These are phyloP conservation scores for Suhomyces faveliae DNA, from an alignment of 805 yeast genomes.

Conservation along the genomic window DNA sequence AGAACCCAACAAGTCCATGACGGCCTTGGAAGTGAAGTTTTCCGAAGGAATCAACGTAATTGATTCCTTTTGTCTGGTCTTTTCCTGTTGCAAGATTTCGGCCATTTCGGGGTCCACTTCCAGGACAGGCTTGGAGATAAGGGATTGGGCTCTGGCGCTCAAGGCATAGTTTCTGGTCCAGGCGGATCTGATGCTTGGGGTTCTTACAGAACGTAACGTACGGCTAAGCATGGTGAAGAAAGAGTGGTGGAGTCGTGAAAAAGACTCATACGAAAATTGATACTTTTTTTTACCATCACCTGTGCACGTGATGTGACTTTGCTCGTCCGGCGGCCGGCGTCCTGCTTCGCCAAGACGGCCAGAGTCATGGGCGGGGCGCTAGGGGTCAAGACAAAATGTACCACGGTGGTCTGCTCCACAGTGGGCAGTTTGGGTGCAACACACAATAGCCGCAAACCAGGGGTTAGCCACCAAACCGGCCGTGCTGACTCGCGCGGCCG, in stretches of 20 bases:
- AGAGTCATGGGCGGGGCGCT: too few relatives aligned
- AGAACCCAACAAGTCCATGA: constrained; percentile 93
- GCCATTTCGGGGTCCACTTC: constrained; percentile 82
- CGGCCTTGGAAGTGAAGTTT: constrained; percentile 94
- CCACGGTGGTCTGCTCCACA: constrained; percentile 3
- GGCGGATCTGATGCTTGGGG: constrained; percentile 15
- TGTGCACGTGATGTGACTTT: background rate
- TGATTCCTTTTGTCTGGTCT: constrained; percentile 88
- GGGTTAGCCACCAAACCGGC: constrained; percentile 4
- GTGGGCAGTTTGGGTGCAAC: background rate
- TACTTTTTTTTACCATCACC: background rate
- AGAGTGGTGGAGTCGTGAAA: background rate
- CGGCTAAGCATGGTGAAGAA: constrained; percentile 24
- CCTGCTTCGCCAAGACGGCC: too few relatives aligned
- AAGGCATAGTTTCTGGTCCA: constrained; percentile 54
- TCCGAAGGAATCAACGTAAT: constrained; percentile 94
- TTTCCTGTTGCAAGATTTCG: constrained; percentile 72
- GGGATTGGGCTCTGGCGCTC: constrained; percentile 60
- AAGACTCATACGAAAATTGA: constrained; percentile 5
- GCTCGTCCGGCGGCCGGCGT: too few relatives aligned
- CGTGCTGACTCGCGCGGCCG: constrained; percentile 7
- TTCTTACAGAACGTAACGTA: constrained; percentile 28
- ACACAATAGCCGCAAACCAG: constrained; percentile 12
- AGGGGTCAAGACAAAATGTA: background rate
- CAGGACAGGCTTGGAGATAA: constrained; percentile 59